Base-by-base conservation (phyloP, 257 asterid genomes). In the Ocimum tenuiflorum region DNA sequence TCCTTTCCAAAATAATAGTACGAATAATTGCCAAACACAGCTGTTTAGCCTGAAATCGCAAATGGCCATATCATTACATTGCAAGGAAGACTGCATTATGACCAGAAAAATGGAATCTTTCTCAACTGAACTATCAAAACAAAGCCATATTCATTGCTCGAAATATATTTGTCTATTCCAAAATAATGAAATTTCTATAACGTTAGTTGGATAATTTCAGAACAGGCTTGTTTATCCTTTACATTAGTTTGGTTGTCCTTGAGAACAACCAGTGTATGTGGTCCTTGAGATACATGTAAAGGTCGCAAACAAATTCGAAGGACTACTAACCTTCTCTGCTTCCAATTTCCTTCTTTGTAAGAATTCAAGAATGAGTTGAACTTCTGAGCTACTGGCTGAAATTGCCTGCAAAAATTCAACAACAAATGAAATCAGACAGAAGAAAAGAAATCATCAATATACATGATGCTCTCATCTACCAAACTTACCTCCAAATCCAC, bases 311-410 rank as follows among this genome's bases (percentile, higher is more conserved):
- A 23, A 42, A 68, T 58, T 36, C 45, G 61, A 51, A 51, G 49
- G 41, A 15, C 39, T 24, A 31, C 53, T 56, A 65, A 92, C 99
- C 95, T 92, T 92, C 35, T 77, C 81, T 65, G 97, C 96, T 81
- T 89, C 96, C 74, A 76, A 67, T 78, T 79, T 92, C 76, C 99
- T 83, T 69, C 99, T 81, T 80, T 92, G 99, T 75, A 89, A 77
- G 83, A 92, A 92, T 64, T 88, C 97, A 63, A 92, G 86, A 71
- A 86, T 80, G 18, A 78, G 78, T 41, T 84, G 85, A 62, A 83
- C 87, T 65, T 92, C 99, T 31, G 99, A 89, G 82, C 88, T 79
- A 82, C 99, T 89, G 45, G 99, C 87, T 46, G 97, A 86, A 64
- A 92, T 83, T 53, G 96, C 94, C 98, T 92, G 96, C 75, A 66